phyloP scores from a whole-genome alignment of 768 basidiomycete genomes.

The Suillus fuscotomentosus region DNA sequence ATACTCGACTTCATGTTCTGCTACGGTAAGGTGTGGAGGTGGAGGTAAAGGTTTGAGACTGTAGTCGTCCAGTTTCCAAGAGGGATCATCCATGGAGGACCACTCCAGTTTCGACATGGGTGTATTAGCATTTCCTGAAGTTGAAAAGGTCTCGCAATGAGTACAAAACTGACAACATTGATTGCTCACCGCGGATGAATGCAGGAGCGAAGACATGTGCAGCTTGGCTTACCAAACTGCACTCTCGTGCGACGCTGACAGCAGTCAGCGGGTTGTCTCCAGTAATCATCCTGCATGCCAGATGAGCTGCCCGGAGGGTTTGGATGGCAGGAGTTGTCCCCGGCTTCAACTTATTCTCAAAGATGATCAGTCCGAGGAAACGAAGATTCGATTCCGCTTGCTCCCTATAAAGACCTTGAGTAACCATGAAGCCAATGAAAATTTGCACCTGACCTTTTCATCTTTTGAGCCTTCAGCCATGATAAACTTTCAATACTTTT shows the following conservation, averaged over 20 bases:
- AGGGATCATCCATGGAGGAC: constrained; percentile 87
- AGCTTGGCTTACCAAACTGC: constrained; percentile 81
- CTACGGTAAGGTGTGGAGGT: constrained; percentile 67
- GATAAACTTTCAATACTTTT: constrained; percentile 92
- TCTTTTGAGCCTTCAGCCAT: constrained; percentile 95
- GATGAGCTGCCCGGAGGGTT: constrained; percentile 81
- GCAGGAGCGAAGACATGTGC: constrained; percentile 85
- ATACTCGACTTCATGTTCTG: constrained; percentile 68
- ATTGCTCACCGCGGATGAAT: constrained; percentile 65
- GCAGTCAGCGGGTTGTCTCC: constrained; percentile 97
- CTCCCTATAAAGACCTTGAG: constrained; percentile 53
- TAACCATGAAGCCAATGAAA: constrained; percentile 6
- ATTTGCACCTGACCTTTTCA: constrained; percentile 69
- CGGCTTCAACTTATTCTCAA: constrained; percentile 96
- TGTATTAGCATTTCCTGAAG: constrained; percentile 50
- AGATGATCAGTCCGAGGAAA: constrained; percentile 94
- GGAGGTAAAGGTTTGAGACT: constrained; percentile 79
- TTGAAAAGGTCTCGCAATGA: constrained; percentile 2
- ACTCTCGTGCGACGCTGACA: constrained; percentile 95
- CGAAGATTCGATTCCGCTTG: constrained; percentile 88
- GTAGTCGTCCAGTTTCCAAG: constrained; percentile 85
- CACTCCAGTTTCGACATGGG: constrained; percentile 74
- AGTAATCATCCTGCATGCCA: constrained; percentile 97
- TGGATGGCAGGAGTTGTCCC: constrained; percentile 91
- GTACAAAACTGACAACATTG: not conserved